Conservation (phyloP, 331 rosid genomes). For the Rhamnella rubrinervis region DNA sequence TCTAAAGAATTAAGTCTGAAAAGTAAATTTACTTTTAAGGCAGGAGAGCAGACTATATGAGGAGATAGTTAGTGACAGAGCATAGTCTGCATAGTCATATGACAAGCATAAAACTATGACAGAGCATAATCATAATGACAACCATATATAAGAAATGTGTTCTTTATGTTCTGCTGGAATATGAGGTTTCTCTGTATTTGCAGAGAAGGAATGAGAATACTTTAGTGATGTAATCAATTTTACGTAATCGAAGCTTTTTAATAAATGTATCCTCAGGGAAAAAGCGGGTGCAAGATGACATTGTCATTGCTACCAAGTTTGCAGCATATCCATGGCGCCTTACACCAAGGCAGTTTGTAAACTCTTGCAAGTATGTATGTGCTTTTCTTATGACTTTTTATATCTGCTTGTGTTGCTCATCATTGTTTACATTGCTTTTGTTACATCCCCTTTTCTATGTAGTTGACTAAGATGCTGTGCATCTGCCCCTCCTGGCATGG, state of each 20-base stretch:
- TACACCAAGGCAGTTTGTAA: slow-evolving; percentile 78
- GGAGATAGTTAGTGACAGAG: too few relatives aligned
- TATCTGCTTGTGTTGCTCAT: not conserved
- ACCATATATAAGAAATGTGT: too few relatives aligned
- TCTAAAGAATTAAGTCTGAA: not conserved
- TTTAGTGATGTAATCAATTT: too few relatives aligned
- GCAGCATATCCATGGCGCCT: slow-evolving; percentile 99
- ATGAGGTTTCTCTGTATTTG: too few relatives aligned
- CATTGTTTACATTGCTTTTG: too few relatives aligned
- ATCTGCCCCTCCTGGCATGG: not conserved
- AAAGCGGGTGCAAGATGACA: slow-evolving; percentile 47
- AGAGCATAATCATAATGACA: too few relatives aligned
- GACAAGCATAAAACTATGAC: too few relatives aligned
- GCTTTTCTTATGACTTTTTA: not conserved
- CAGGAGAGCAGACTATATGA: not conserved
- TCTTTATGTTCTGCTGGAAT: too few relatives aligned
- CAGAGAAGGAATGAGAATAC: not conserved
- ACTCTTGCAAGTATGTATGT: slow-evolving; percentile 73
- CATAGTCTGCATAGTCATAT: too few relatives aligned
- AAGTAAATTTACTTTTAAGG: not conserved
- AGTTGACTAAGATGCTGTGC: not conserved
- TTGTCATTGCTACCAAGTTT: slow-evolving; percentile 90
- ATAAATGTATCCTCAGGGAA: slow-evolving; percentile 44
- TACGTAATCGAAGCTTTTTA: not conserved
- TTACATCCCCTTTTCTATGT: not conserved